Conservation (phyloP, 1,284 basidiomycete genomes). For the Farysia itapuensis region DNA sequence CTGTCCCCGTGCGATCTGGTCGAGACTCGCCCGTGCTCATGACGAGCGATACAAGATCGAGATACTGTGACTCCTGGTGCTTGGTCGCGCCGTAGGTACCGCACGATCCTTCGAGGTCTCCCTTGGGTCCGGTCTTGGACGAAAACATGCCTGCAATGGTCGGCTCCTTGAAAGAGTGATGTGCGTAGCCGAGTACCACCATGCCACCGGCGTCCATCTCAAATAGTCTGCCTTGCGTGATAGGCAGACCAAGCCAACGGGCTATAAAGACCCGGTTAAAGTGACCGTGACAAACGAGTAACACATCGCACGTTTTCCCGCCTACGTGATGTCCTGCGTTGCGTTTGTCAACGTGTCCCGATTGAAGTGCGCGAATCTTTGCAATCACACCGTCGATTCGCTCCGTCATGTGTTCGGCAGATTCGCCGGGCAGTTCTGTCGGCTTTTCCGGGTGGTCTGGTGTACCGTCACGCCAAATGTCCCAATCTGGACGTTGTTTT, state of each 20-base stretch:
- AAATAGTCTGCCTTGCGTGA: slow-evolving; percentile 45
- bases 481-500: slow-evolving; percentile 46
- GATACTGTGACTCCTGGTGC: slow-evolving; percentile 56
- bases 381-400: slow-evolving; percentile 51
- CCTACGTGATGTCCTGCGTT: slow-evolving; percentile 33
- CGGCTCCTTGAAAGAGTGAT: slow-evolving; percentile 53
- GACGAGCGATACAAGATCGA: slow-evolving; percentile 47
- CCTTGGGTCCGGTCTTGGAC: slow-evolving; percentile 42
- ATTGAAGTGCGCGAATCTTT: slow-evolving; percentile 44
- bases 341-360: slow-evolving; percentile 39
- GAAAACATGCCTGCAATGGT: slow-evolving; percentile 54
- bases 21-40: slow-evolving; percentile 46
- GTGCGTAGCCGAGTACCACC: slow-evolving; percentile 54
- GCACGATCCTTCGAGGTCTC: slow-evolving; percentile 5
- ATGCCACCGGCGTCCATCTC: slow-evolving; percentile 56
- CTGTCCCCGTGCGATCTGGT: slow-evolving; percentile 55
- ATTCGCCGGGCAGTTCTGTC: slow-evolving; percentile 47
- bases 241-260: slow-evolving; percentile 49
- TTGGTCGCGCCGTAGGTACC: slow-evolving; percentile 9
- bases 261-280: slow-evolving; percentile 56
- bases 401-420: slow-evolving; percentile 47
- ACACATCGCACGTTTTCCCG: slow-evolving; percentile 42
- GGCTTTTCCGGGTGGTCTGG: slow-evolving; percentile 45
- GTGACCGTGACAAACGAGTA: slow-evolving; percentile 57
- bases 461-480: slow-evolving; percentile 55